Evolutionary conservation across 306 rosid species (phyloP), one percentile per base, ranked within the genome.

Genomic region (Vicia villosa): DNA sequence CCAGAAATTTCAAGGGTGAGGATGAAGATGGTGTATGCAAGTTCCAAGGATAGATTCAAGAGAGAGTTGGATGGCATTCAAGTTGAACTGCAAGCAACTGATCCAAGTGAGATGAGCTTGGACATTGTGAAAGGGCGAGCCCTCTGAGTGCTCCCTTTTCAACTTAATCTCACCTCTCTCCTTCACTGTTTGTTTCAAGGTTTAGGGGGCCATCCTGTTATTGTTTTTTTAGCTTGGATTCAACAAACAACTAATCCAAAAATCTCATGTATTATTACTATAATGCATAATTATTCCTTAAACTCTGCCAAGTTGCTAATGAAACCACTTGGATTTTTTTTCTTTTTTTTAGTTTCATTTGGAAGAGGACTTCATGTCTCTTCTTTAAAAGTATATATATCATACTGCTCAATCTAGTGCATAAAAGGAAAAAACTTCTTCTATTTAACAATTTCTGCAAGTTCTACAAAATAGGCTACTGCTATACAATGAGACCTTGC

Each of bases 1-100:
- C 97, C 96, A 19, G 97, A 91, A 49, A 22, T 57, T 58, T 79
- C 97, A 24, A 85, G 54, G 84, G 97, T 91, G 86, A 91, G 96
- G 87, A 86, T 83, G 90, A 91, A 91, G 81, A 91, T 91, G 96
- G 96, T 91, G 68, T 91, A 91, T 79, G 97, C 97, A 54, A 91
- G 97, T 78, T 91, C 96, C 70, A 91, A 88, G 83, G 97, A 91
- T 56, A 86, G 96, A 75, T 91, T 91, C 88, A 91, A 88, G 82
- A 86, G 97, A 71, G 97, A 88, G 70, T 73, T 91, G 80, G 97
- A 91, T 0, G 96, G 96, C 61, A 86, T 88, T 80, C 90, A 86
- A 75, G 81, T 86, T 30, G 97, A 91, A 62, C 63, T 91, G 70
- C 97, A 91, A 85, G 97, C 96, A 73, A 91, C 97, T 72, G 97